phyloP scores from a whole-genome alignment of 345 rosid species.

The Gossypium arboreum region DNA sequence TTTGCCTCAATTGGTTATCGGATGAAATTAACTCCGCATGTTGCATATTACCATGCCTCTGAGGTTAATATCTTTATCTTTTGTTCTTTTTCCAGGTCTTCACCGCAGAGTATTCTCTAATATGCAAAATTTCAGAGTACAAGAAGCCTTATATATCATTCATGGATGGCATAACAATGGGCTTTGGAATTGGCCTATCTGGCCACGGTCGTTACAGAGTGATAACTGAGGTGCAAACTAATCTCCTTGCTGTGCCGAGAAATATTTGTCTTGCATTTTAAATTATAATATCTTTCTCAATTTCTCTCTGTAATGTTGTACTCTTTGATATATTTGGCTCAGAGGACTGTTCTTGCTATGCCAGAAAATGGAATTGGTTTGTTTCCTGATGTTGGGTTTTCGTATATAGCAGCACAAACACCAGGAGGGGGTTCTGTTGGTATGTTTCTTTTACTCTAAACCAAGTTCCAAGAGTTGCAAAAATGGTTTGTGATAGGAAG shows the following conservation, averaged over 20 bases:
- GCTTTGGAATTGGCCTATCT: conserved; percentile 90
- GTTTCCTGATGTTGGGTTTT: conserved; percentile 97
- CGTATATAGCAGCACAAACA: conserved; percentile 79
- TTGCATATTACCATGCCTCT: conserved; percentile 1
- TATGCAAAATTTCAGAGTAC: conserved; percentile 86
- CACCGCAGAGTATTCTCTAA: conserved; percentile 74
- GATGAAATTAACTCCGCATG: background rate
- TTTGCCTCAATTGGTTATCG: background rate
- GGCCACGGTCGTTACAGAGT: conserved; percentile 87
- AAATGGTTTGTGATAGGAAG: background rate
- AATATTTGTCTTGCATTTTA: conserved; percentile 1
- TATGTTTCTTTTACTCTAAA: conserved; percentile 27
- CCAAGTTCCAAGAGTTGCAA: background rate
- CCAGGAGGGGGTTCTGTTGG: conserved; percentile 97
- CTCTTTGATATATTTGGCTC: conserved; percentile 12
- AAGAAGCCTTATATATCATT: conserved; percentile 80
- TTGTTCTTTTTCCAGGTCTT: conserved; percentile 49
- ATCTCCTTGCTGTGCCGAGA: background rate
- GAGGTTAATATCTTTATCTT: conserved; percentile 9
- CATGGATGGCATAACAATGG: conserved; percentile 98
- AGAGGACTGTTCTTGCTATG: conserved; percentile 88
- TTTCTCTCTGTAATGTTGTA: conserved; percentile 9
- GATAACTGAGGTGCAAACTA: conserved; percentile 67
- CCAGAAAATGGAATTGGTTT: conserved; percentile 97
- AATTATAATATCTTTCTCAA: background rate